phyloP scores from a whole-genome alignment of 495 filamentous ascomycete genomes.

The Penicillium canescens region DNA sequence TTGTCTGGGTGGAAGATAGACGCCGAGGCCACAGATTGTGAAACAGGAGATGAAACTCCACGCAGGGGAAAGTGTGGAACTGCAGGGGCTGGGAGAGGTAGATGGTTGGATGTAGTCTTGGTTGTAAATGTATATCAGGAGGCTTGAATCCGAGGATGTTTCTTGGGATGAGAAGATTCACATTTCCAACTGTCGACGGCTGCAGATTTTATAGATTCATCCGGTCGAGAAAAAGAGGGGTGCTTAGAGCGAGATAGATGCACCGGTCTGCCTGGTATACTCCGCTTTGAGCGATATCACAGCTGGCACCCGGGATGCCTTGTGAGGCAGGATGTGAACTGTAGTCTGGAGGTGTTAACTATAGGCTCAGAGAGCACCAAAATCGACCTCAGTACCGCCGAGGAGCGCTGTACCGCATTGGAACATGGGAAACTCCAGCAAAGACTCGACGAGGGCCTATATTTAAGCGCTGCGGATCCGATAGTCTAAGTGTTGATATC shows the following conservation, averaged over 20 bases:
- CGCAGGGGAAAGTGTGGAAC: background rate
- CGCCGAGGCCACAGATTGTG: constrained; percentile 4
- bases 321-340: constrained; percentile 37
- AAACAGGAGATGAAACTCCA: constrained; percentile 4
- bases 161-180: background rate
- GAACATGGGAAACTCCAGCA: constrained; percentile 25
- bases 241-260: constrained; percentile 19
- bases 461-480: constrained; percentile 41
- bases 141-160: background rate
- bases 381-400: constrained; percentile 33
- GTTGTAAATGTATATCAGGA: background rate
- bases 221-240: constrained; percentile 8
- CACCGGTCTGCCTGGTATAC: constrained; percentile 14
- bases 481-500: constrained; percentile 24
- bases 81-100: background rate
- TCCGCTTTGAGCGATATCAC: constrained; percentile 30
- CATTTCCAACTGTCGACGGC: constrained; percentile 2
- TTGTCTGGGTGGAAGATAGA: constrained; percentile 3
- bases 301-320: constrained; percentile 33
- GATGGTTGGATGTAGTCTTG: background rate
- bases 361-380: constrained; percentile 42
- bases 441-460: constrained; percentile 39
- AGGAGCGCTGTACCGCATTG: constrained; percentile 37
- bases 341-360: constrained; percentile 29
- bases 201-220: constrained; percentile 9